Percentiles rank a stretch among this genome's conserved stretches.
phyloP scores from a whole-genome alignment of 129 eudicot species.

The Helichrysum umbraculigerum region DNA sequence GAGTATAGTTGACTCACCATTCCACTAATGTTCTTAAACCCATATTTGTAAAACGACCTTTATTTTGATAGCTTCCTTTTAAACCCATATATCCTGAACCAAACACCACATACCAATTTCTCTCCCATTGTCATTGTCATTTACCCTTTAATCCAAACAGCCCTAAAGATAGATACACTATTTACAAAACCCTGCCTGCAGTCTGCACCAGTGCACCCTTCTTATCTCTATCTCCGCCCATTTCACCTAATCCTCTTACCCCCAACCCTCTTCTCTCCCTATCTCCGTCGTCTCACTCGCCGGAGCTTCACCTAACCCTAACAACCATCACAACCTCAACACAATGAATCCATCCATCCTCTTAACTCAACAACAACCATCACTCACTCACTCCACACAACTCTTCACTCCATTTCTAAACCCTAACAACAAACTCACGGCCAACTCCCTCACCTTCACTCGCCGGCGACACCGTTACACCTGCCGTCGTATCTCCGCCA shows the following conservation, averaged over 20 bases:
- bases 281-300: conserved; percentile 23
- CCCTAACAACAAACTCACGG: conserved; percentile 28
- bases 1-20: too few species aligned
- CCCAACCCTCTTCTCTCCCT: conserved; percentile 16
- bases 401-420: conserved; percentile 41
- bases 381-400: conserved; percentile 35
- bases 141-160: too few species aligned
- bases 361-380: conserved; percentile 41
- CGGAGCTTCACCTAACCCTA: conserved; percentile 12
- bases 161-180: neutral
- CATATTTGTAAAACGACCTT: too few species aligned
- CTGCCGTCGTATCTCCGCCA: conserved; percentile 35
- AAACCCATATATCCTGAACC: too few species aligned
- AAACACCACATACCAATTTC: too few species aligned
- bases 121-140: too few species aligned
- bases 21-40: too few species aligned
- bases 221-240: conserved; percentile 35
- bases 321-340: neutral
- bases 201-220: neutral
- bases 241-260: conserved; percentile 26
- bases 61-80: too few species aligned
- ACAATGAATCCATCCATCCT: conserved; percentile 63
- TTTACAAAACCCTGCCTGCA: conserved; percentile 34
- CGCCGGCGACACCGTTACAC: conserved; percentile 36
- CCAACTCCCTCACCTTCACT: conserved; percentile 25